Conservation (phyloP, 2,329 filamentous ascomycete genomes). For the Metarhizium brunneum region DNA sequence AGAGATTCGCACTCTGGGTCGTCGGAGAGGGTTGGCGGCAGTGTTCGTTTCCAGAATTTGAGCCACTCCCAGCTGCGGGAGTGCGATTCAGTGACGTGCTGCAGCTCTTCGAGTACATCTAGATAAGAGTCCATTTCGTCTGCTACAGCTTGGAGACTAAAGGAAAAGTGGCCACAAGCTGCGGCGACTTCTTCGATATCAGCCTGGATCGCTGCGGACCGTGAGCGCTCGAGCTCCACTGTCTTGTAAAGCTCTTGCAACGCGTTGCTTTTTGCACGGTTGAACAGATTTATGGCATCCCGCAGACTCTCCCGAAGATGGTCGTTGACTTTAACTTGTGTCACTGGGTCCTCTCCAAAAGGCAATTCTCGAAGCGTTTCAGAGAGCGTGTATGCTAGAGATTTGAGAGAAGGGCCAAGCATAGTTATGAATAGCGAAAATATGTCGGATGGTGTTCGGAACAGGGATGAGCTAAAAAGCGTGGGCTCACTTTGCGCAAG, state of each 20-base stretch:
- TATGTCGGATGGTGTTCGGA: constrained; percentile 66
- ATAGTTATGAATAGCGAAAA: constrained; percentile 85
- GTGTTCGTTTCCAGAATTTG: constrained; percentile 57
- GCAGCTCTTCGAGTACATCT: constrained; percentile 76
- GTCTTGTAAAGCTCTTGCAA: constrained; percentile 71
- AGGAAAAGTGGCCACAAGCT: constrained; percentile 95
- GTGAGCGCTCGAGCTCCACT: constrained; percentile 60
- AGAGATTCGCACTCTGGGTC: constrained; percentile 35
- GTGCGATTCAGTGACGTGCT: constrained; percentile 55
- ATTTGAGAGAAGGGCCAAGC: constrained; percentile 91
- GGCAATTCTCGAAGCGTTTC: constrained; percentile 83
- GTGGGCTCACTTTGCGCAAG: constrained; percentile 20
- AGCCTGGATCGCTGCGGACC: constrained; percentile 69
- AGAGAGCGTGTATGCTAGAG: constrained; percentile 81
- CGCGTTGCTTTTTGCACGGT: constrained; percentile 63
- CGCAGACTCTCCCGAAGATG: constrained; percentile 72
- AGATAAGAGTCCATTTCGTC: constrained; percentile 81
- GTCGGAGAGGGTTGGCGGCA: constrained; percentile 10
- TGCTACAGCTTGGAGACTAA: constrained; percentile 81
- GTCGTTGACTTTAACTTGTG: constrained; percentile 65
- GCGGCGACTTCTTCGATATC: constrained; percentile 96
- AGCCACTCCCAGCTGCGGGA: constrained; percentile 75
- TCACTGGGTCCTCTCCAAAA: constrained; percentile 60
- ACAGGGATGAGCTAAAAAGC: constrained; percentile 24
- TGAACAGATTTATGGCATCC: constrained; percentile 74